Conservation (phyloP, 1,284 basidiomycete species). For the Irpex rosettiformis region DNA sequence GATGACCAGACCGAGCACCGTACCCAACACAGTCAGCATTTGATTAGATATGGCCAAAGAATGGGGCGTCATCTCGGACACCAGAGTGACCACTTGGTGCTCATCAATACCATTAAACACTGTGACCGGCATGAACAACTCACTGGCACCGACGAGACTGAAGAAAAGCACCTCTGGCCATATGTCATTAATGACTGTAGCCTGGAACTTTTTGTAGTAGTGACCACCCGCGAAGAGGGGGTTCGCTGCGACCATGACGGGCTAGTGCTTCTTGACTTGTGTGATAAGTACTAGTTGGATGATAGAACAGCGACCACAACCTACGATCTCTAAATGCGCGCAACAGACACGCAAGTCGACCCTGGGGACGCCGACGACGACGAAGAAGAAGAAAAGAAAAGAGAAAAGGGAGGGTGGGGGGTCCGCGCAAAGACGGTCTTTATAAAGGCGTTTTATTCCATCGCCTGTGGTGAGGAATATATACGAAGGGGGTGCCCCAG, state of each 20-base stretch:
- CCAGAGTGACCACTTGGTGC: conserved; percentile 46
- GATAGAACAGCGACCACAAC: background rate
- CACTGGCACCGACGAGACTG: conserved; percentile 50
- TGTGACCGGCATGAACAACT: conserved; percentile 19
- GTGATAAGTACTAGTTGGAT: background rate
- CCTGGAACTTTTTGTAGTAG: conserved; percentile 48
- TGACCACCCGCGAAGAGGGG: conserved; percentile 25
- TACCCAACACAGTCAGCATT: conserved; percentile 40
- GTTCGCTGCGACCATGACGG: conserved; percentile 26
- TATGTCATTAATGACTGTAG: conserved; percentile 61
- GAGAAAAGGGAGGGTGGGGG: background rate
- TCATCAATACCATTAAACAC: conserved; percentile 1
- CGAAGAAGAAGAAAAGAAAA: background rate
- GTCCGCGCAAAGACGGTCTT: background rate
- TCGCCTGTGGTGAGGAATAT: background rate
- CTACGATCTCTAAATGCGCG: background rate
- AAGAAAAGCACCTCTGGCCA: conserved; percentile 62
- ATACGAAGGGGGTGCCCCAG: background rate
- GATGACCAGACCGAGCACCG: conserved; percentile 38
- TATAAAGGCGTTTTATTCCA: background rate
- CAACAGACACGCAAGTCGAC: background rate
- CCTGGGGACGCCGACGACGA: background rate
- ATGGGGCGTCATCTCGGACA: conserved; percentile 42
- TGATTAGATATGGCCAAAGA: conserved; percentile 41
- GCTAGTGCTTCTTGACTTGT: background rate